Percentiles rank a stretch among this genome's conserved stretches.
Conservation (phyloP, 768 basidiomycete genomes). For the Termitomyces sp. region DNA sequence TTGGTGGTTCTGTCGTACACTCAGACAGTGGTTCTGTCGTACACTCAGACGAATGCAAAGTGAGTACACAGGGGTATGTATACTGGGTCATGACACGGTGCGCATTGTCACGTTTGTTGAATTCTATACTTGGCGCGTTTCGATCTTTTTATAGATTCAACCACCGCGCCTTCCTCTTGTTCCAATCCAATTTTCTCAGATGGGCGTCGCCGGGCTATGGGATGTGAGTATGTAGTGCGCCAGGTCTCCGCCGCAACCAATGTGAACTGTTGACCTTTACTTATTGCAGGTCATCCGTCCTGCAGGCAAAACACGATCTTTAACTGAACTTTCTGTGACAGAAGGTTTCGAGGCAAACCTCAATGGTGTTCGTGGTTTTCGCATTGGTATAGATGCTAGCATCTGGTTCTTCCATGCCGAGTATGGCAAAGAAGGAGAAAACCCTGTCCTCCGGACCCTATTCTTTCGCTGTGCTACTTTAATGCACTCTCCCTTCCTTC, state of each 20-base stretch:
- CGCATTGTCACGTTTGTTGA: not conserved
- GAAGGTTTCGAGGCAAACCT: constrained; percentile 72
- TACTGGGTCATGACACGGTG: no score
- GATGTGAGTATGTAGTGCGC: constrained; percentile 27
- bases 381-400: constrained; percentile 84
- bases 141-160: not conserved
- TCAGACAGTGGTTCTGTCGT: no score
- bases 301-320: constrained; percentile 63
- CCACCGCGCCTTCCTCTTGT: not conserved
- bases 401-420: constrained; percentile 83
- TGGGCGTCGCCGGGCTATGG: constrained; percentile 37
- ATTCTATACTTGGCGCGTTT: not conserved
- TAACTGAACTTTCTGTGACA: constrained; percentile 68
- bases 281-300: constrained; percentile 55
- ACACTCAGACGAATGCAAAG: no score
- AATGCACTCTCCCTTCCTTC: constrained; percentile 72
- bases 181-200: not conserved
- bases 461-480: constrained; percentile 85
- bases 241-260: not conserved
- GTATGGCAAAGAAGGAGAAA: constrained; percentile 75
- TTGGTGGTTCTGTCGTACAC: no score
- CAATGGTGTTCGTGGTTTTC: constrained; percentile 61
- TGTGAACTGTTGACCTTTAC: constrained; percentile 3
- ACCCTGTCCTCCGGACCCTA: constrained; percentile 75
- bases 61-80: no score